Percentiles rank a stretch among this genome's conserved stretches.
phyloP scores from a whole-genome alignment of 177 flowering plant genomes.

The Viscum album region DNA sequence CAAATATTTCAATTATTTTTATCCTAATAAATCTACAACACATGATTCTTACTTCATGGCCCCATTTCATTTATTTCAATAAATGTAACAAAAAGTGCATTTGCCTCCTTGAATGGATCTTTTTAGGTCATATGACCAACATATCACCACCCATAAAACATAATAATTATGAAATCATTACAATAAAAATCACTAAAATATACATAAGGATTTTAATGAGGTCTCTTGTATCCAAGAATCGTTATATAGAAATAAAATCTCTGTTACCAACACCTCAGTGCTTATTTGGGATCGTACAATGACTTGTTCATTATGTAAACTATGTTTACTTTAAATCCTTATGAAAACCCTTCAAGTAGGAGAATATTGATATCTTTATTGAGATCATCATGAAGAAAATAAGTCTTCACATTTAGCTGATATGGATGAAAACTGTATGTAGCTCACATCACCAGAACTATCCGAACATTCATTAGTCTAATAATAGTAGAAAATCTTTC shows the following conservation, averaged over 20 bases:
- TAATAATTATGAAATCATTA: neutral
- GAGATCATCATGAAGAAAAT: neutral
- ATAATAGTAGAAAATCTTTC: neutral
- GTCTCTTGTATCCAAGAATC: neutral
- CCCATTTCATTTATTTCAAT: neutral
- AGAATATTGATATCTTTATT: neutral
- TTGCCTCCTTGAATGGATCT: neutral
- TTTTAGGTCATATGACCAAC: neutral
- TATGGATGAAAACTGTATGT: neutral
- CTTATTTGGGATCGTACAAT: neutral
- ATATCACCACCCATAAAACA: constrained; percentile 1
- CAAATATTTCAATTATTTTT: neutral
- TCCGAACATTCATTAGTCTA: neutral
- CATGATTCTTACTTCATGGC: neutral
- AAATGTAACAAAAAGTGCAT: neutral
- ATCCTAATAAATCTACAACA: neutral
- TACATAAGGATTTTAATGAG: neutral
- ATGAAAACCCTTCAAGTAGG: neutral
- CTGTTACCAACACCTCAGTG: neutral
- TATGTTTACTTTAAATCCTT: neutral
- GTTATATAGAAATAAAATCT: neutral
- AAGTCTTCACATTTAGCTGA: neutral
- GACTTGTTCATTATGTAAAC: neutral
- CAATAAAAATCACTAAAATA: neutral
- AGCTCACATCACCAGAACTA: neutral